phyloP scores from a whole-genome alignment of 2,329 filamentous ascomycete genomes.

The Aureobasidium sp. region DNA sequence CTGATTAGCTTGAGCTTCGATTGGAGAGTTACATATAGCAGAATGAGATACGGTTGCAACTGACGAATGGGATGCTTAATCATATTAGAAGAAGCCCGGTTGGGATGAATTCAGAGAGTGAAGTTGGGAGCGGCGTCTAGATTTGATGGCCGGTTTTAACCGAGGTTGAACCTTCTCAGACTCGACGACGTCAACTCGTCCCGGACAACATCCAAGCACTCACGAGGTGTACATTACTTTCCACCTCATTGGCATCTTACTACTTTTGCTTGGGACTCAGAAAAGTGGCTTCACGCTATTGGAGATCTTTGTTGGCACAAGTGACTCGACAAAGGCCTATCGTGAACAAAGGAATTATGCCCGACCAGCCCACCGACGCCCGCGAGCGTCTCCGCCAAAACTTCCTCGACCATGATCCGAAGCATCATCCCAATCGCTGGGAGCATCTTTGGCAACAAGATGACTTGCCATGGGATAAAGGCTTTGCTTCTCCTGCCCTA shows the following conservation, averaged over 20 bases:
- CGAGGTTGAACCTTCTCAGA: neutral
- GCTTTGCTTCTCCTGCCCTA: conserved; percentile 52
- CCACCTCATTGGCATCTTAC: neutral
- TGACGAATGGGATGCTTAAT: no score
- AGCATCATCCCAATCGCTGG: conserved; percentile 44
- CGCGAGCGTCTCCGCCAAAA: conserved; percentile 24
- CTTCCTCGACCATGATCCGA: conserved; percentile 19
- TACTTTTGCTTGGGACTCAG: neutral
- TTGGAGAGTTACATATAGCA: no score
- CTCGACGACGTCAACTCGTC: conserved; percentile 7
- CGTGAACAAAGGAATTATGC: neutral
- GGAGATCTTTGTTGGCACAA: neutral
- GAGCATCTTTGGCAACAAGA: conserved; percentile 49
- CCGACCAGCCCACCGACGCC: conserved; percentile 18
- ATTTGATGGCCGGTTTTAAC: neutral
- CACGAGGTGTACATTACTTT: neutral
- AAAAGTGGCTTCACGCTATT: neutral
- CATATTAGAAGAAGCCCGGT: no score
- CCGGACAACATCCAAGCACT: neutral
- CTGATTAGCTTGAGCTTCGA: no score
- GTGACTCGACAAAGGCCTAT: neutral
- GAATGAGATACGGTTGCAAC: no score
- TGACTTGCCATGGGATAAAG: conserved; percentile 53
- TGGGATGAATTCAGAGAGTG: neutral
- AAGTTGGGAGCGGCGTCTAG: neutral